Evolutionary conservation across 2,329 filamentous ascomycete genomes (phyloP), one percentile per base, ranked within the genome.

Genomic region (Scolecobasidium constrictum): DNA sequence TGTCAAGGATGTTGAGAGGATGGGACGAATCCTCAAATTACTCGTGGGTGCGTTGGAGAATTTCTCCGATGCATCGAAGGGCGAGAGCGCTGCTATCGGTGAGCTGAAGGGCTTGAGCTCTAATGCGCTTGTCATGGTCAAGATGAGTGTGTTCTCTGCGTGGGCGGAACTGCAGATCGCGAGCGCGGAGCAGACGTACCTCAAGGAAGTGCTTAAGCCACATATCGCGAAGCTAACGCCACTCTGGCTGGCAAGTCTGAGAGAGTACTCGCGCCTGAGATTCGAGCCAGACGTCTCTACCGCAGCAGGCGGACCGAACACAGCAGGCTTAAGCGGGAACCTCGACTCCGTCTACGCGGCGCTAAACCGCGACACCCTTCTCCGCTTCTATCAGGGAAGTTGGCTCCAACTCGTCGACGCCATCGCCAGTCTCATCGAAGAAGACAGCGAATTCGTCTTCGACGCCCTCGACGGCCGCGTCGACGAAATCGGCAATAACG

Each of bases 261-360:
- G 90, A 48, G 93, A 98, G 56, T 98, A 94, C 66, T 90, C 93
- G 5, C 80, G 87, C 3, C 66, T 98, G 46, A 75, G 87, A 36
- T 98, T 98, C 56, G 93, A 98, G 67, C 92, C 93, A 0, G 92
- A 98, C 53, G 95, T 96, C 40, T 95, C 90, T 1, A 88, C 86
- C 62, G 93, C 83, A 4, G 69, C 93, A 28, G 28, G 28, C 39
- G 86, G 86, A 1, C 84, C 86, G 3, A 81, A 40, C 5, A 37
- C 26, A 4, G 15, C 83, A 0, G 85, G 83, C 3, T 68, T 87
- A 33, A 87, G 86, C 21, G 85, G 86, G 19, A 90, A 88, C 56
- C 69, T 96, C 11, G 90, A 96, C 56, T 88, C 86, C 1, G 86
- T 96, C 17, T 98, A 98, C 56, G 86, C 92, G 26, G 90, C 92